Base-by-base conservation (phyloP, 495 filamentous ascomycete genomes). In the Xylona heveae region DNA sequence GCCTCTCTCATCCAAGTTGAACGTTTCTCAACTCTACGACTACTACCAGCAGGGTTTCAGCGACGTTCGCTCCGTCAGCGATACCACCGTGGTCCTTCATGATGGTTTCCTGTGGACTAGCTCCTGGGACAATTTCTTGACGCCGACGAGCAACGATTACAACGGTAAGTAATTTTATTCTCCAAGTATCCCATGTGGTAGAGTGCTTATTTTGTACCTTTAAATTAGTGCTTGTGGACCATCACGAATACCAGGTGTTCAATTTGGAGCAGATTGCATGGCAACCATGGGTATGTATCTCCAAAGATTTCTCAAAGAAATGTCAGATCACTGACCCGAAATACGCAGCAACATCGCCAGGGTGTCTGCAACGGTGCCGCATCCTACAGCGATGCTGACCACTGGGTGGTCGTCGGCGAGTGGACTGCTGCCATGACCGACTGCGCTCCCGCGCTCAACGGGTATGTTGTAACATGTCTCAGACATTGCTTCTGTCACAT, bases 401-500 rank as follows among this genome's bases (percentile, higher is more conserved):
- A 64, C 33, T 61, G 56, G 56, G 49, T 51, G 3, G 51, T 64
- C 28, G 42, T 56, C 5, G 54, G 54, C 22, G 59, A 64, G 38
- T 73, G 68, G 64, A 59, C 54, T n/a, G 68, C 51, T 19, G 68
- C 68, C 1, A 56, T 78, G 58, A 82, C 78, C 10, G 76, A 83
- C 44, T 84, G 77, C 44, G 72, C 78, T 10, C 64, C 64, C 34
- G 71, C 64, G 37, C 61, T 82, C 14, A 82, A 82, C 40, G 78
- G 74, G 21, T n/a, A n/a, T n/a, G n/a, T n/a, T n/a, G n/a, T n/a
- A 35, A 17, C n/a, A n/a, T n/a, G n/a, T n/a, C n/a, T n/a, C n/a
- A n/a, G n/a, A n/a, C n/a, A n/a, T n/a, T n/a, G n/a, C n/a, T n/a
- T n/a, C n/a, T n/a, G n/a, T n/a, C n/a, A n/a, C n/a, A n/a, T n/a